These are phyloP conservation scores for Lojkania enalia DNA, from an alignment of 2,329 filamentous ascomycete genomes.

Conservation along the genomic window DNA sequence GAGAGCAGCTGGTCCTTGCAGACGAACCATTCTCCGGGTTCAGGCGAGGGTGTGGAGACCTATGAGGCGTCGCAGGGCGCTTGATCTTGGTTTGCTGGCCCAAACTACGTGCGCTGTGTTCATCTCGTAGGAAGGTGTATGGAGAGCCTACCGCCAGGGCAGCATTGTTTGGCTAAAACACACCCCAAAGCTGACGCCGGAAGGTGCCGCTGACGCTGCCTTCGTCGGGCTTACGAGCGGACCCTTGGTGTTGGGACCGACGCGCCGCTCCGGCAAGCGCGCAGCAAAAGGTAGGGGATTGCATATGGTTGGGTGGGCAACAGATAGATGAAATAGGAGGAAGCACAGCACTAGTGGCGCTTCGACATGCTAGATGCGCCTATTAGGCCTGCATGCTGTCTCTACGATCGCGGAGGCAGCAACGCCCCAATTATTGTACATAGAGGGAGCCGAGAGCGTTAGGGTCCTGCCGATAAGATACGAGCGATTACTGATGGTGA, in stretches of 20 bases:
- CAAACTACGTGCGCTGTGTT: slow-evolving; percentile 2
- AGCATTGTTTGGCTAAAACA: too few relatives aligned
- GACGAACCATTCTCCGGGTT: slow-evolving; percentile 12
- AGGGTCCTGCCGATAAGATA: slow-evolving; percentile 16
- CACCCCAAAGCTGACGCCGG: slow-evolving; percentile 1
- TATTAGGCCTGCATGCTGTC: slow-evolving; percentile 3
- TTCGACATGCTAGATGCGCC: slow-evolving; percentile 5
- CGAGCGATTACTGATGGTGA: slow-evolving; percentile 8
- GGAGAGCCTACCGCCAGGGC: too few relatives aligned
- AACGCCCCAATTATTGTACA: too few relatives aligned
- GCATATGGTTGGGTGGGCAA: not conserved
- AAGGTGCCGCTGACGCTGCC: slow-evolving; percentile 2
- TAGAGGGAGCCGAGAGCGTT: too few relatives aligned
- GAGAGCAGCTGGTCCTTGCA: slow-evolving; percentile 14
- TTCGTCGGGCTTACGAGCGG: slow-evolving; percentile 5
- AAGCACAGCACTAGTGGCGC: slow-evolving; percentile 10
- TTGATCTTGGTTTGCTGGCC: slow-evolving; percentile 3
- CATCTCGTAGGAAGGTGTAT: too few relatives aligned
- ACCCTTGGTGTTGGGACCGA: slow-evolving; percentile 11
- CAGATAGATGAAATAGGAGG: not conserved
- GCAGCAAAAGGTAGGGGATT: not conserved
- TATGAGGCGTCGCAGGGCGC: slow-evolving; percentile 7
- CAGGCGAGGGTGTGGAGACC: slow-evolving; percentile 6
- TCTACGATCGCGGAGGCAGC: too few relatives aligned
- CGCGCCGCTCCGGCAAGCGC: slow-evolving; percentile 2